phyloP scores from a whole-genome alignment of 139 green algal genomes.

The Limnomonas spitsbergensis region DNA sequence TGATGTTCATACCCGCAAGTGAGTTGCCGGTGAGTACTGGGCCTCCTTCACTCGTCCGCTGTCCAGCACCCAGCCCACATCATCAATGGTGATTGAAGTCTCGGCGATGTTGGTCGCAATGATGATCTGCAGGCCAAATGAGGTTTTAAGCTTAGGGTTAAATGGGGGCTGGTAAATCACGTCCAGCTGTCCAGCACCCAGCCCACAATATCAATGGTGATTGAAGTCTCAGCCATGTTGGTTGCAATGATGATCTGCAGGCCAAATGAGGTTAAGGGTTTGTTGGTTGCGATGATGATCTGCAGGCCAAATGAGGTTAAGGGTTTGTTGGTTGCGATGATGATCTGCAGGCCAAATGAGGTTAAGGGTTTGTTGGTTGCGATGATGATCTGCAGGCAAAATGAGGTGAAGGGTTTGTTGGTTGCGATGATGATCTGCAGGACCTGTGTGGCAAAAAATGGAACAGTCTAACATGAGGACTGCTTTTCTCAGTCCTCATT shows the following conservation, averaged over 20 bases:
- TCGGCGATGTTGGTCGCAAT: conserved; percentile 91
- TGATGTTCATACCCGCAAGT: conserved; percentile 19
- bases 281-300: too few species aligned
- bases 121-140: conserved; percentile 70
- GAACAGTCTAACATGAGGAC: too few species aligned
- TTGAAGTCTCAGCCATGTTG: conserved; percentile 88
- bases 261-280: too few species aligned
- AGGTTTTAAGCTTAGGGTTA: too few species aligned
- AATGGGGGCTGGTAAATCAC: too few species aligned
- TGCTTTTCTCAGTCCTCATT: too few species aligned
- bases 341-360: conserved; percentile 84
- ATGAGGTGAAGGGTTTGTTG: too few species aligned
- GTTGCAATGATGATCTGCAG: conserved; percentile 80
- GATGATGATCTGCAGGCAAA: conserved; percentile 74
- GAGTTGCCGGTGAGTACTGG: conserved; percentile 19
- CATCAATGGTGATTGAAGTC: conserved; percentile 85
- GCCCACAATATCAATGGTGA: conserved; percentile 90
- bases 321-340: too few species aligned
- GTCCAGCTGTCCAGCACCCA: too few species aligned
- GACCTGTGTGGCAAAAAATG: too few species aligned
- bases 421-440: conserved; percentile 77
- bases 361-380: conserved; percentile 91
- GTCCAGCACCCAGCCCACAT: conserved; percentile 85
- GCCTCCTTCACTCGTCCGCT: conserved; percentile 29
- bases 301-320: too few species aligned